A percentile compares a stretch with the other conserved stretches of the same genome.
phyloP scores from a whole-genome alignment of 2,329 filamentous ascomycete species.

The Sodiomyces alkalinus region DNA sequence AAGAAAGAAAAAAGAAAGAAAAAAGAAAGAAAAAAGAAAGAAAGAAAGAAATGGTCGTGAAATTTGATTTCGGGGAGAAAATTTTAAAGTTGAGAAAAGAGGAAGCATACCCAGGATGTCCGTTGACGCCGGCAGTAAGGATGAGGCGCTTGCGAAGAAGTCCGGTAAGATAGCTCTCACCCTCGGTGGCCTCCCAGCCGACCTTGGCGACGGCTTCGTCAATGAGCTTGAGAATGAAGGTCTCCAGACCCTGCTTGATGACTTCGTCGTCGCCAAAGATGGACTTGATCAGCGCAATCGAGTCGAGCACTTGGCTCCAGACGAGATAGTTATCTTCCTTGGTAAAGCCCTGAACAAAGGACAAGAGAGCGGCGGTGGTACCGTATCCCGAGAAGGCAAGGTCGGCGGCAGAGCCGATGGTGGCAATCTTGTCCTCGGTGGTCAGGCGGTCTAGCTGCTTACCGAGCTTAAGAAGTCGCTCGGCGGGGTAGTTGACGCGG shows the following conservation, averaged over 20 bases:
- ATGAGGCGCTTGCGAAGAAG: constrained; percentile 76
- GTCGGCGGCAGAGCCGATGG: constrained; percentile 79
- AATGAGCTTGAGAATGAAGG: constrained; percentile 66
- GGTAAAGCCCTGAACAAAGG: constrained; percentile 73
- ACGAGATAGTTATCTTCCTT: constrained; percentile 75
- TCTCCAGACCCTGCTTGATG: constrained; percentile 58
- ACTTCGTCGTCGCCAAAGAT: constrained; percentile 66
- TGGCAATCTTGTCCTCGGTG: constrained; percentile 81
- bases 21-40: constrained; percentile 1
- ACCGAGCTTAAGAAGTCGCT: constrained; percentile 66
- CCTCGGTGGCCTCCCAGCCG: constrained; percentile 69
- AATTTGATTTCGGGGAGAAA: no score
- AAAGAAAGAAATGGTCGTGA: no score
- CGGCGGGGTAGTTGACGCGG: constrained; percentile 83
- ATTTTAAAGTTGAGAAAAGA: not conserved
- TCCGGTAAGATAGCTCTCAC: constrained; percentile 68
- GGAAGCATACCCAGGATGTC: constrained; percentile 49
- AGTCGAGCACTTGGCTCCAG: constrained; percentile 72
- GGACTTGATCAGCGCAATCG: constrained; percentile 63
- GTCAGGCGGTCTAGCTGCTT: constrained; percentile 60
- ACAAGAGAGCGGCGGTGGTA: constrained; percentile 65
- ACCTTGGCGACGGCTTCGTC: constrained; percentile 60
- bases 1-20: constrained; percentile 1
- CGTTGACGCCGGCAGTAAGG: constrained; percentile 55
- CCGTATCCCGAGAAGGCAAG: constrained; percentile 78